phyloP scores from a whole-genome alignment of 768 basidiomycete species.

The Trametes elegans region DNA sequence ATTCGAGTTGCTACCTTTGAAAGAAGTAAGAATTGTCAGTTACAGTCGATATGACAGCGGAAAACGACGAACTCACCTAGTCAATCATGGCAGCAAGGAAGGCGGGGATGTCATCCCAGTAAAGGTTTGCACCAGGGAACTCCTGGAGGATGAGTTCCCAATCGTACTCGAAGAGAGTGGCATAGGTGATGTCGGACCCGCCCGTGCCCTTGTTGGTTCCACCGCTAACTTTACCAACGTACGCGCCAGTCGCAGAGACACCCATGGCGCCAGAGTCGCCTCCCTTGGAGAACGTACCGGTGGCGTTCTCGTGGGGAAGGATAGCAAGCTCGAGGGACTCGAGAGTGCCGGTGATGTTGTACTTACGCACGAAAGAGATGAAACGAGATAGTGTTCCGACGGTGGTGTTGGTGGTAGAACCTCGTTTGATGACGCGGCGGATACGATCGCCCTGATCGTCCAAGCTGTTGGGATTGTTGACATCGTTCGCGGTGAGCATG shows the following conservation, averaged over 20 bases:
- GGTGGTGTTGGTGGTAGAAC: conserved; percentile 25
- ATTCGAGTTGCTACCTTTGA: not conserved
- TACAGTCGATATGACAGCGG: conserved; percentile 7
- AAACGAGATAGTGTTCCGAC: conserved; percentile 24
- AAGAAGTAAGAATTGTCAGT: no score
- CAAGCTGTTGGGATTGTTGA: conserved; percentile 23
- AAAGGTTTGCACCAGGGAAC: conserved; percentile 28
- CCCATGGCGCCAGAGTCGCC: conserved; percentile 27
- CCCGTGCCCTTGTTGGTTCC: conserved; percentile 22
- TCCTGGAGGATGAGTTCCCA: conserved; percentile 24
- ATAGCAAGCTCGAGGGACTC: conserved; percentile 26
- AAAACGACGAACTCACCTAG: conserved; percentile 9
- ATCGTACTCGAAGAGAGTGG: conserved; percentile 23
- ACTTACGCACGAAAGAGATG: conserved; percentile 23
- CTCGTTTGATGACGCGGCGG: conserved; percentile 26
- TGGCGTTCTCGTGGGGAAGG: conserved; percentile 21
- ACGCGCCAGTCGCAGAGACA: conserved; percentile 22
- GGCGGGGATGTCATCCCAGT: conserved; percentile 17
- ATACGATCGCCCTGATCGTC: conserved; percentile 24
- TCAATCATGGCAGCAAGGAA: conserved; percentile 18
- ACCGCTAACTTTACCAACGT: conserved; percentile 23
- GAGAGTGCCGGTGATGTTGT: conserved; percentile 17
- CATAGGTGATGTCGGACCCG: conserved; percentile 27
- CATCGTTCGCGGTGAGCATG: conserved; percentile 24
- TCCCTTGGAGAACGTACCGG: conserved; percentile 26